A percentile compares a stretch with the other conserved stretches of the same genome.
phyloP scores from a whole-genome alignment of 1,284 basidiomycete species.

The Naganishia cerealis region DNA sequence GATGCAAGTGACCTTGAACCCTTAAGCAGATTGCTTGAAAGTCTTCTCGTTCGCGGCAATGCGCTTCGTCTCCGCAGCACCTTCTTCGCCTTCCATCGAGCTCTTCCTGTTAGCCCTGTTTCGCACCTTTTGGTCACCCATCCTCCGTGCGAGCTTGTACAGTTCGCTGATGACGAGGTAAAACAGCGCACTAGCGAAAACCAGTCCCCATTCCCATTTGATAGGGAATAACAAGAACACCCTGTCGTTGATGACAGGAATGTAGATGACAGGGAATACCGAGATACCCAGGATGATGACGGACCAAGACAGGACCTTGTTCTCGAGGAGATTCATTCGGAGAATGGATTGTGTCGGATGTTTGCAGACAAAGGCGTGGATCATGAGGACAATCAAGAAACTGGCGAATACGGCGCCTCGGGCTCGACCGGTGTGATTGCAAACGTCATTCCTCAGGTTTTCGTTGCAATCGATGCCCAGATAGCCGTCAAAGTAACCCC shows the following conservation, averaged over 20 bases:
- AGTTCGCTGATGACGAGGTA: constrained; percentile 40
- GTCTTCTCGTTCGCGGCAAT: constrained; percentile 27
- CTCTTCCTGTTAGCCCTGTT: not conserved
- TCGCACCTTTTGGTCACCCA: not conserved
- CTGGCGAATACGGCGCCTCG: constrained; percentile 61
- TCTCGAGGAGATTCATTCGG: constrained; percentile 59
- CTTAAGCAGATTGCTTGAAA: constrained; percentile 5
- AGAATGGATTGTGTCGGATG: constrained; percentile 52
- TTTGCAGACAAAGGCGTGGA: constrained; percentile 54
- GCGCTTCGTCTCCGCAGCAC: constrained; percentile 21
- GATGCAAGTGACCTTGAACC: too few species aligned
- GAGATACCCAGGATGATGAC: constrained; percentile 47
- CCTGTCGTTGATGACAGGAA: constrained; percentile 52
- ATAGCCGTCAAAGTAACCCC: constrained; percentile 57
- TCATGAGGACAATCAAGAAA: constrained; percentile 58
- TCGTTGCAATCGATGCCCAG: constrained; percentile 61
- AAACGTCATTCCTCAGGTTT: constrained; percentile 35
- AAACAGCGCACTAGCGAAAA: constrained; percentile 37
- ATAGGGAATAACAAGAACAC: constrained; percentile 49
- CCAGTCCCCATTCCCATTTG: constrained; percentile 54
- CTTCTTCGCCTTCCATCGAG: constrained; percentile 16
- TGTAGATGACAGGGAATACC: constrained; percentile 53
- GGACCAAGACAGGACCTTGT: constrained; percentile 61
- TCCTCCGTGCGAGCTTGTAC: constrained; percentile 41
- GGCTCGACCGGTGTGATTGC: constrained; percentile 58